Base-by-base conservation (phyloP, 2,329 filamentous ascomycete genomes). In the Exutisphaerella laricina region DNA sequence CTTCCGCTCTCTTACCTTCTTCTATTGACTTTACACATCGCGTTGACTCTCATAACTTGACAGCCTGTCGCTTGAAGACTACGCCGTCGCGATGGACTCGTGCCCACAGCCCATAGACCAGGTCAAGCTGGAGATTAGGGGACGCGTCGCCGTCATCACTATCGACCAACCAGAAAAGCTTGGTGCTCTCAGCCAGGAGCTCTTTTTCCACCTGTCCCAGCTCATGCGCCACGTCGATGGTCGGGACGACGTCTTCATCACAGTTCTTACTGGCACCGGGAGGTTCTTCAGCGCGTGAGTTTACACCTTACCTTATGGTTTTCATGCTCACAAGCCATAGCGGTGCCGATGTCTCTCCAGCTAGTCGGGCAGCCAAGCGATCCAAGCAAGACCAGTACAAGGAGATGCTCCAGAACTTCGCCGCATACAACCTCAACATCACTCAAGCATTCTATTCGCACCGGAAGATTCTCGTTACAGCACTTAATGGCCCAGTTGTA, bases 381-480 rank as follows among this genome's bases (percentile, higher is more conserved):
- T 13, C 61, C 64, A 61, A 66, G 41, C 49, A 55, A 42, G 53
- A 58, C 46, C 60, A 58, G 12, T 71, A 73, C 48, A 69, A 70
- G n/a, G 72, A 79, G 54, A 81, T 80, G 70, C 77, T 94, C 26
- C 73, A 76, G 39, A 71, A 63, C 60, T 94, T 97, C 67, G 84
- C 87, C 8, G 73, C 45, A 14, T 84, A 85, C 73, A 97, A 97
- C 73, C 78, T 96, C 43, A 85, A 94, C 74, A 78, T 87, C 58
- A 92, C 89, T 2, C 83, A 87, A 57, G 83, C 88, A 56, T 95
- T 97, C 71, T 89, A 92, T 72, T 82, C 81, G 10, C 92, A 97
- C 69, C 86, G 88, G 56, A 96, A 97, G 70, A 85, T 97, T 66
- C 84, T 97, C 18, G 78, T 97, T 47, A 82, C 83, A 0, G 92